Evolutionary conservation across 805 yeast genomes (phyloP).

Genomic region (Candida ovalis): DNA sequence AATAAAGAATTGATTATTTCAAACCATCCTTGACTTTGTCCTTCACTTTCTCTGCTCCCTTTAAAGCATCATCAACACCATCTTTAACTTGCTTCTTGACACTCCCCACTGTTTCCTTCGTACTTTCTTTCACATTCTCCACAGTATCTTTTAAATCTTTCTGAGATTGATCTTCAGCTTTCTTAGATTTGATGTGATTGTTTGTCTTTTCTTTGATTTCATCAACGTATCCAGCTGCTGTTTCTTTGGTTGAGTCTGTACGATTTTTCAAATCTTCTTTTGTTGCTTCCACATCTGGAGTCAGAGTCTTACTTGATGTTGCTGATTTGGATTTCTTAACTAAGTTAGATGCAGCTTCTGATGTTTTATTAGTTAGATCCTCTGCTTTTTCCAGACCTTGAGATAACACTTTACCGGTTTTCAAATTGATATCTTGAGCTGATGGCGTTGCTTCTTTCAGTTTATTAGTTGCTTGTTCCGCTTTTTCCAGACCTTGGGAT

Average conservation of each 20-base stretch:
- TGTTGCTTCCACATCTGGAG: not conserved
- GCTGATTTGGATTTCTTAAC: too few relatives aligned
- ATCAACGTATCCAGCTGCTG: conserved; percentile 10
- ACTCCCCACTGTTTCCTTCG: conserved; percentile 8
- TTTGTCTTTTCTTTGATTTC: too few relatives aligned
- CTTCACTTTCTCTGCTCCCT: not conserved
- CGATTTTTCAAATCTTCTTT: not conserved
- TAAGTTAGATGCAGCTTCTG: conserved; percentile 1
- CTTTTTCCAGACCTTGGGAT: conserved; percentile 34
- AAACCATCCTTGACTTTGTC: not conserved
- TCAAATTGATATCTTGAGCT: conserved; percentile 9
- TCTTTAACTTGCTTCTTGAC: not conserved
- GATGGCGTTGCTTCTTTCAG: conserved; percentile 1
- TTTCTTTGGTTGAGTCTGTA: conserved; percentile 3
- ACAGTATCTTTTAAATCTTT: conserved; percentile 1
- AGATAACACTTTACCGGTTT: conserved; percentile 39
- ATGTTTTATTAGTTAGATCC: conserved; percentile 7
- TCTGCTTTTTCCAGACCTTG: conserved; percentile 32
- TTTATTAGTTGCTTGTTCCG: conserved; percentile 16
- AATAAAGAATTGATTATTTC: not conserved
- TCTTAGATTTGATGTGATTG: too few relatives aligned
- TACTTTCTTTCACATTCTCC: conserved; percentile 6
- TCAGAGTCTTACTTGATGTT: too few relatives aligned
- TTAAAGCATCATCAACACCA: not conserved
- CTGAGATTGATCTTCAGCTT: not conserved